Conservation (phyloP, 148 eudicot genomes). For the Amaranthus palmeri region DNA sequence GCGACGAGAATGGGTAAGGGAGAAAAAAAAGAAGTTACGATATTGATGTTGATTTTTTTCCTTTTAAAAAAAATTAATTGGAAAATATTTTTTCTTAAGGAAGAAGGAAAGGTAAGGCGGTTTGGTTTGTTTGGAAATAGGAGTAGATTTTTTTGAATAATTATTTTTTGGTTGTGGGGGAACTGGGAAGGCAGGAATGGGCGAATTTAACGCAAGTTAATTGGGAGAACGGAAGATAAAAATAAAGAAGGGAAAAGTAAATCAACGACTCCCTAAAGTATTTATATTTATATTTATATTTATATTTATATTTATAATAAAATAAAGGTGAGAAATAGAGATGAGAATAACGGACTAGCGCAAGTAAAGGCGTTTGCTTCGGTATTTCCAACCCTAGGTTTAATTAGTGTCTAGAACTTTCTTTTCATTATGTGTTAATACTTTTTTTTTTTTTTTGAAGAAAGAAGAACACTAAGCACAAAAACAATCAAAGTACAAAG, state of each 20-base stretch:
- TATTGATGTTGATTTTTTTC: neutral
- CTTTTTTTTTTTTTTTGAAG: no score
- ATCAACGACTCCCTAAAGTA: no score
- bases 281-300: no score
- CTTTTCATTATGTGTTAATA: no score
- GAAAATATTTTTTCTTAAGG: neutral
- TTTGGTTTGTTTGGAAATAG: slow-evolving; percentile 8
- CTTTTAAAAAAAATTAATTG: neutral
- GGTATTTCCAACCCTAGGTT: no score
- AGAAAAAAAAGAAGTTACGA: neutral
- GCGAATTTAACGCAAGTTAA: neutral
- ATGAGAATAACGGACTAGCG: neutral
- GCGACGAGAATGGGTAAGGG: no score
- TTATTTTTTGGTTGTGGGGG: neutral
- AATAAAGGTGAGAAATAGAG: no score
- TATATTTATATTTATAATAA: no score
- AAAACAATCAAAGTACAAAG: no score
- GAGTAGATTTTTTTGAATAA: neutral
- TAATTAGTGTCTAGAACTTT: no score
- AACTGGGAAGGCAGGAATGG: neutral
- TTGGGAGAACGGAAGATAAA: neutral
- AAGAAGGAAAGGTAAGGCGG: slow-evolving; percentile 8
- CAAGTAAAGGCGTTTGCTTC: neutral
- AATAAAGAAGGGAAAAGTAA: neutral
- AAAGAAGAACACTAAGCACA: no score